Conservation (phyloP, 148 eudicot genomes). For the Spergularia marina region DNA sequence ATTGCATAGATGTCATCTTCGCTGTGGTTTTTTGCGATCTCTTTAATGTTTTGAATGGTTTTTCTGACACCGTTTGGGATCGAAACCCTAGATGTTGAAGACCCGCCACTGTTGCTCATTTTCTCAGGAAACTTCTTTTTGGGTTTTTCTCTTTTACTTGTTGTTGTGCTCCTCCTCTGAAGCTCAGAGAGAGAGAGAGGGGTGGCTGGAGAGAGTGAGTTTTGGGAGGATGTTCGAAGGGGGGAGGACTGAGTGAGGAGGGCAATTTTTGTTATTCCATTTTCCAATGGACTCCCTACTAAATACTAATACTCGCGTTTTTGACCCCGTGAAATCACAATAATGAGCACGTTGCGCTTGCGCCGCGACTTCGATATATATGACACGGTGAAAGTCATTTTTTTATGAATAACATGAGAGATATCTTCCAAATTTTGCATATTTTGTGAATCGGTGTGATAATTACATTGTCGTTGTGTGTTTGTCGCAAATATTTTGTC, state of each 20-base stretch:
- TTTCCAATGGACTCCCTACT: no score
- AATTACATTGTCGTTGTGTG: no score
- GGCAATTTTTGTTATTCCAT: background rate
- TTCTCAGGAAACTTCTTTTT: background rate
- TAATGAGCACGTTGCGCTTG: no score
- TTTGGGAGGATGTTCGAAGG: background rate
- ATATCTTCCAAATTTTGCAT: no score
- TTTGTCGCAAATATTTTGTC: no score
- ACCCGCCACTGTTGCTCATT: slow-evolving; percentile 17
- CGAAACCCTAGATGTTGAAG: slow-evolving; percentile 26
- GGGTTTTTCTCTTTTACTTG: background rate
- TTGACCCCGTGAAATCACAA: no score
- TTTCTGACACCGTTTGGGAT: slow-evolving; percentile 29
- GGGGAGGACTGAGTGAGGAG: background rate
- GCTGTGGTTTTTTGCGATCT: slow-evolving; percentile 35
- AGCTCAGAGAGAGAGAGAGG: slow-evolving; percentile 15
- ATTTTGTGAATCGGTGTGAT: no score
- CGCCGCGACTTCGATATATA: no score
- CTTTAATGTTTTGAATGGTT: slow-evolving; percentile 33
- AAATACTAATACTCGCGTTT: no score
- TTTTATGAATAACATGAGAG: no score
- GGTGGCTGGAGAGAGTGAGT: background rate
- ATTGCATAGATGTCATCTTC: slow-evolving; percentile 42
- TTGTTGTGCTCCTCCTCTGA: slow-evolving; percentile 16
- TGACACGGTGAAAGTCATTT: no score